phyloP scores from a whole-genome alignment of 2,329 filamentous ascomycete genomes.

The Curvularia hawaiiensis region DNA sequence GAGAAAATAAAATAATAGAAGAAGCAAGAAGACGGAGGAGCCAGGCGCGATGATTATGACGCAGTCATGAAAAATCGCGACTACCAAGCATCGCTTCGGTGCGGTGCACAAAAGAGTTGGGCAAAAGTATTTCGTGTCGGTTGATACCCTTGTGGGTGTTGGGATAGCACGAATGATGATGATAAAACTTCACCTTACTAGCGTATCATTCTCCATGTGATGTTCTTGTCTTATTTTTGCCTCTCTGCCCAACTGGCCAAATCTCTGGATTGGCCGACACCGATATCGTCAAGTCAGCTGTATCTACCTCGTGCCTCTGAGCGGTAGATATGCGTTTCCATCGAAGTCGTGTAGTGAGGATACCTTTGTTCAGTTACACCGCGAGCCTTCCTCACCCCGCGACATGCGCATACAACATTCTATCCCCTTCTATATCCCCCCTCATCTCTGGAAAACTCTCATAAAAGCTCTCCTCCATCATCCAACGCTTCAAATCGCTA shows the following conservation, averaged over 20 bases:
- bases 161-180: constrained; percentile 20
- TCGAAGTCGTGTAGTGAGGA: too few relatives aligned
- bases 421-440: constrained; percentile 40
- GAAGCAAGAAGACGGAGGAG: background rate
- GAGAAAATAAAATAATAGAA: constrained; percentile 13
- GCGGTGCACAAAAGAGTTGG: constrained; percentile 3
- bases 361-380: too few relatives aligned
- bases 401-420: background rate
- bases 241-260: background rate
- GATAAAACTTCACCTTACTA: constrained; percentile 5
- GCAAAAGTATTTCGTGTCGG: constrained; percentile 11
- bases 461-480: constrained; percentile 31
- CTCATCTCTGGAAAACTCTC: constrained; percentile 37
- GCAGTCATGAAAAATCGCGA: constrained; percentile 15
- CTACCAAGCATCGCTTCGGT: constrained; percentile 11
- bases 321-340: too few relatives aligned
- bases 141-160: constrained; percentile 24
- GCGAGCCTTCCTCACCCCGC: too few relatives aligned
- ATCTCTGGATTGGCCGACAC: too few relatives aligned
- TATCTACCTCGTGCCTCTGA: too few relatives aligned
- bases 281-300: too few relatives aligned
- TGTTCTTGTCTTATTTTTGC: background rate
- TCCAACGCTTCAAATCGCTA: background rate
- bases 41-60: constrained; percentile 8
- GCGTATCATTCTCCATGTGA: background rate